Base-by-base conservation (phyloP, 352 stramenopile species). In the Pythium vanterpoolii region DNA sequence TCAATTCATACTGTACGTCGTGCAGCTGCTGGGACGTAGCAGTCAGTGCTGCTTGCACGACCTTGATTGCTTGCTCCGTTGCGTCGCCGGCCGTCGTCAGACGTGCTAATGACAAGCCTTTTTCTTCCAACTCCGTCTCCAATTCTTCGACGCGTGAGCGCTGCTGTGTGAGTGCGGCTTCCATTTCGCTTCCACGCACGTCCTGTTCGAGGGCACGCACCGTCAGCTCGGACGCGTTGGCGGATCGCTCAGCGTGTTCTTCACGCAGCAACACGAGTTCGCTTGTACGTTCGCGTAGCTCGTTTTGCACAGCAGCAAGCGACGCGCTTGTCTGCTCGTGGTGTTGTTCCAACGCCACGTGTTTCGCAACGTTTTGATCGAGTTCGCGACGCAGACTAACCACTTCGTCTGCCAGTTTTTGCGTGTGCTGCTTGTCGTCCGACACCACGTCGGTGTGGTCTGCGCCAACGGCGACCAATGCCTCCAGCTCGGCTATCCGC, bases 401-500 rank as follows among this genome's bases (percentile, higher is more conserved):
- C 13, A 46, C 9, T 40, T 45, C 0, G 3, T 45, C 33, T 21
- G 42, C n/a, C 19, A 54, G 11, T 23, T 21, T 31, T 44, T 44
- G 19, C 2, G 5, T 4, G 24, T 31, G 30, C 18, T 42, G 27
- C 7, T 7, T 11, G 28, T 18, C 26, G 23, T 6, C 42, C 9
- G 42, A 48, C 19, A 10, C 18, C 7, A 13, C 42, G 5, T 50
- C 24, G 14, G 24, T 5, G 21, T 23, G 45, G 24, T 50, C 44
- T 14, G 4, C 5, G 6, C n/a, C n/a, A 11, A 16, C 27, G 14
- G 30, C 47, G n/a, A 56, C 9, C 19, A n/a, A 33, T 5, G 19
- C 31, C 14, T 56, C 49, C 10, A 56, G 34, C 49, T 45, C 49
- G 16, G 49, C 23, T 33, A 46, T 36, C 33, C 49, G 49, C 21